phyloP scores from a whole-genome alignment of 257 asterid genomes.

The Marsdenia floribunda region DNA sequence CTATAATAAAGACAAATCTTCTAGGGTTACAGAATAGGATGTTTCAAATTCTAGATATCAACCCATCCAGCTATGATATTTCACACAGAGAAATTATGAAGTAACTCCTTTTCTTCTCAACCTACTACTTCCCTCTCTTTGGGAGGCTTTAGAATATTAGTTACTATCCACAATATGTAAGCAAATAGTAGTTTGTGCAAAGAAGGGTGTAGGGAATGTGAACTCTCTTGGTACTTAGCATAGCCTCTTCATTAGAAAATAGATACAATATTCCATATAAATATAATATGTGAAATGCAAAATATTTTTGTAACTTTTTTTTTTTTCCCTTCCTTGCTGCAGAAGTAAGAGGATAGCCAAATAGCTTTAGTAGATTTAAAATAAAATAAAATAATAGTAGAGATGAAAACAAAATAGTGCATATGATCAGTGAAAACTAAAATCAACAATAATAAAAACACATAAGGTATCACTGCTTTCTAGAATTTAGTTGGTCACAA shows the following conservation, averaged over 20 bases:
- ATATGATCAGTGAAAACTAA: background rate
- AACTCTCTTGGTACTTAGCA: background rate
- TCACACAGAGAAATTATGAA: background rate
- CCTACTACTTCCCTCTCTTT: background rate
- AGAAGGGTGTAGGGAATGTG: background rate
- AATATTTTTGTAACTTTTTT: background rate
- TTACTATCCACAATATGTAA: background rate
- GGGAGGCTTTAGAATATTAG: background rate
- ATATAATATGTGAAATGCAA: background rate
- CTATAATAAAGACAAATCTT: too few species aligned
- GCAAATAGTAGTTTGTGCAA: background rate
- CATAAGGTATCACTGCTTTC: background rate
- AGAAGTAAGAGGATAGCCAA: background rate
- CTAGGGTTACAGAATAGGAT: too few species aligned
- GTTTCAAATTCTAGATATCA: too few species aligned
- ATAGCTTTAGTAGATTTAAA: background rate
- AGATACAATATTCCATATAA: background rate
- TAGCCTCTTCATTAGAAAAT: background rate
- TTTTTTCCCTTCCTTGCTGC: background rate
- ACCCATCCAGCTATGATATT: too few species aligned
- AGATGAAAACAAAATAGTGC: background rate
- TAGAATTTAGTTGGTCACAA: background rate
- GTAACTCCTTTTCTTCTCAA: too few species aligned
- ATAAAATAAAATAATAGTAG: background rate
- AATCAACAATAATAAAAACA: background rate